These are phyloP conservation scores for Acer saccharum DNA, from an alignment of 345 rosid genomes.

Conservation along the genomic window DNA sequence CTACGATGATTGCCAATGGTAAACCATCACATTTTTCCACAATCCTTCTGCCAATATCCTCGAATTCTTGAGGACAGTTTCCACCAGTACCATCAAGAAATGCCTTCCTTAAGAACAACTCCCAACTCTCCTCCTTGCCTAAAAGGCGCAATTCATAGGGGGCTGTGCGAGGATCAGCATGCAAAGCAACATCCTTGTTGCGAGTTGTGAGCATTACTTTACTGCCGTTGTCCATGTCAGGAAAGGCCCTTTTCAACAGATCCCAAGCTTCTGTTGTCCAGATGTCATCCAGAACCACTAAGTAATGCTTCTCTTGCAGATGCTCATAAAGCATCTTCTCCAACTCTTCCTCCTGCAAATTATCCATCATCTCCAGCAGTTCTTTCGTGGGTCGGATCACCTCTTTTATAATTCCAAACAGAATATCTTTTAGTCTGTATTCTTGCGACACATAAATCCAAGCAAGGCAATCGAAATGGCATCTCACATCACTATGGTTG, in stretches of 20 bases:
- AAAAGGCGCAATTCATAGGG: constrained; percentile 24
- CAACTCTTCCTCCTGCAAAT: constrained; percentile 16
- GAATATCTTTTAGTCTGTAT: constrained; percentile 10
- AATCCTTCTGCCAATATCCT: constrained; percentile 26
- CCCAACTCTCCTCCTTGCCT: constrained; percentile 26
- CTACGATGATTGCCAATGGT: constrained; percentile 31
- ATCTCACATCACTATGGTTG: constrained; percentile 17
- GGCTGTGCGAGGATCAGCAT: constrained; percentile 16
- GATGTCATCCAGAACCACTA: constrained; percentile 35
- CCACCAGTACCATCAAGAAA: constrained; percentile 11
- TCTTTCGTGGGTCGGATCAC: constrained; percentile 6
- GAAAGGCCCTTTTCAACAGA: constrained; percentile 25
- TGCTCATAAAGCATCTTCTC: constrained; percentile 19
- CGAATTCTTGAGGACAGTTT: constrained; percentile 19
- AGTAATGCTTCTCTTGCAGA: constrained; percentile 13
- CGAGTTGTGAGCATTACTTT: constrained; percentile 34
- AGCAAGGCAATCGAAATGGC: constrained; percentile 24
- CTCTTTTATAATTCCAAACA: constrained; percentile 24
- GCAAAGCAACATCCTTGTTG: constrained; percentile 22
- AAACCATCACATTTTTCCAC: constrained; percentile 30
- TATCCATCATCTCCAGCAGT: neutral
- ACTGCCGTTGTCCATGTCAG: constrained; percentile 24
- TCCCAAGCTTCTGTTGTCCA: constrained; percentile 31
- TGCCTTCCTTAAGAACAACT: constrained; percentile 28
- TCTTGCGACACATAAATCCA: constrained; percentile 34